Evolutionary conservation across 2,329 filamentous ascomycete species (phyloP).

Genomic region (Didymosphaeria variabile): DNA sequence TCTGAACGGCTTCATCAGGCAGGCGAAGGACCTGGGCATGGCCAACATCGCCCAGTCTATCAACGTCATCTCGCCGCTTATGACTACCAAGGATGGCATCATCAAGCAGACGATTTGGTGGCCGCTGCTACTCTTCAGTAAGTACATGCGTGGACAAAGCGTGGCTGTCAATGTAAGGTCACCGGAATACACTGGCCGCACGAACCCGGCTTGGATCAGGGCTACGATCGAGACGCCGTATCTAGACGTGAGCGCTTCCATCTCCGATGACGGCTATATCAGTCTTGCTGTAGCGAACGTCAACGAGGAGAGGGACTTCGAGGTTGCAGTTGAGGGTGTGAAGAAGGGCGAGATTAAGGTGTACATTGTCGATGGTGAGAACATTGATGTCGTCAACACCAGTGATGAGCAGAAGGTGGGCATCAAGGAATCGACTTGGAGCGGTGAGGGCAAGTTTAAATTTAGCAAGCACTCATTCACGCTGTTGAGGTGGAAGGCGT

Average conservation of each 20-base stretch:
- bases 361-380: constrained; percentile 68
- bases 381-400: constrained; percentile 69
- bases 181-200: constrained; percentile 72
- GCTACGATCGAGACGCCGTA: constrained; percentile 74
- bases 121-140: constrained; percentile 73
- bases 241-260: constrained; percentile 71
- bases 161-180: constrained; percentile 71
- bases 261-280: constrained; percentile 67
- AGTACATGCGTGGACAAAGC: constrained; percentile 77
- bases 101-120: constrained; percentile 79
- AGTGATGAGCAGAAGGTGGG: constrained; percentile 69
- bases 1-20: constrained; percentile 79
- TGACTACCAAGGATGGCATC: constrained; percentile 72
- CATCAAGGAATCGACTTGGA: constrained; percentile 69
- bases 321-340: constrained; percentile 67
- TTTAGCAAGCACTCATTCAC: constrained; percentile 78
- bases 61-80: constrained; percentile 80
- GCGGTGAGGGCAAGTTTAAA: constrained; percentile 67
- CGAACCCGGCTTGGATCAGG: constrained; percentile 71
- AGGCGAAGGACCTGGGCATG: constrained; percentile 77
- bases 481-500: constrained; percentile 65
- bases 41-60: constrained; percentile 80
- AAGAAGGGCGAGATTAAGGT: constrained; percentile 61
- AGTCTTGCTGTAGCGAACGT: constrained; percentile 79
- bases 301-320: constrained; percentile 65